Percentiles rank a stretch among this genome's conserved stretches.
Conservation (phyloP, 2,329 filamentous ascomycete genomes). For the Tolypocladium amazonense region DNA sequence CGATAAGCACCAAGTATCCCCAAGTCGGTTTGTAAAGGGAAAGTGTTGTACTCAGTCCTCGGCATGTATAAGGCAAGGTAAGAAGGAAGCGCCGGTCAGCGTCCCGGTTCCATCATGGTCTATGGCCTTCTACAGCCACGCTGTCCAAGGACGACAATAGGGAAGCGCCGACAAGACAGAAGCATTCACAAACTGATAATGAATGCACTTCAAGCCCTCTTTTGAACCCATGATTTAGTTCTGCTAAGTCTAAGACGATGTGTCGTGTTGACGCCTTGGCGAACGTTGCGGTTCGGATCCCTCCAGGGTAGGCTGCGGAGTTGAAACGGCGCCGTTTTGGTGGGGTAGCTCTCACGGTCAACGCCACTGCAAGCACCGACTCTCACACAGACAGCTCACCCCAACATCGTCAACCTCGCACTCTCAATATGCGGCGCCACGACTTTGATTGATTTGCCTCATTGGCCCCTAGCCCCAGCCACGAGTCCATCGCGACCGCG, state of each 20-base stretch:
- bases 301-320: background rate
- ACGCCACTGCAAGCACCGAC: no score
- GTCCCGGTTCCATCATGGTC: background rate
- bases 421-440: background rate
- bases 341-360: no score
- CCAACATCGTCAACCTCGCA: background rate
- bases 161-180: background rate
- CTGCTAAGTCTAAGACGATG: background rate
- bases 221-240: background rate
- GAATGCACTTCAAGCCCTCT: background rate
- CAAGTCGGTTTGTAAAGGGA: background rate
- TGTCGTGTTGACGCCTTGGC: background rate
- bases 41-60: background rate
- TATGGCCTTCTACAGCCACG: background rate
- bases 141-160: background rate
- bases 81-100: background rate
- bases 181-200: background rate
- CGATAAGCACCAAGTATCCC: background rate
- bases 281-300: no score
- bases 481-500: background rate
- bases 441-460: background rate
- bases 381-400: no score
- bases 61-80: background rate
- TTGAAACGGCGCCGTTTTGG: background rate
- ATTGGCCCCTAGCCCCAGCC: background rate